These are phyloP conservation scores for Amanita polypyramis DNA, from an alignment of 768 basidiomycete species.

Conservation along the genomic window DNA sequence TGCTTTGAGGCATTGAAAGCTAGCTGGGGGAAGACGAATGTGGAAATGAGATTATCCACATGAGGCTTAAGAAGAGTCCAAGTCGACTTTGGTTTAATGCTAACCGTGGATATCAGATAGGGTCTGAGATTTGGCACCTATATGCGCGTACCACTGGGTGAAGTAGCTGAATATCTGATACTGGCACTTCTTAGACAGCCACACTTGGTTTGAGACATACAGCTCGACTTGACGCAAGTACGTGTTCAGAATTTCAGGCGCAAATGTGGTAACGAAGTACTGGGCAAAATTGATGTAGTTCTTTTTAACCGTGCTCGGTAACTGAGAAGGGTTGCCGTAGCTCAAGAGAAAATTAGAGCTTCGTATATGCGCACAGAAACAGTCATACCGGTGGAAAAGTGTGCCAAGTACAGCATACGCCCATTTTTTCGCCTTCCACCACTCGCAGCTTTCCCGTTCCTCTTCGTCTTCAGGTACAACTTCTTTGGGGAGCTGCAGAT, in stretches of 20 bases:
- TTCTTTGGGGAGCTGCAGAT: constrained; percentile 53
- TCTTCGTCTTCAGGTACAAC: constrained; percentile 64
- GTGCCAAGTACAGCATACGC: constrained; percentile 73
- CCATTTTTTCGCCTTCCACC: constrained; percentile 96
- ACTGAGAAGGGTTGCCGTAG: constrained; percentile 82
- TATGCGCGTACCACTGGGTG: constrained; percentile 63
- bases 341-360: constrained; percentile 21
- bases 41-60: constrained; percentile 64
- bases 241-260: constrained; percentile 78
- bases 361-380: not conserved
- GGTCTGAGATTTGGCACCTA: not conserved
- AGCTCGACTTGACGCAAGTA: constrained; percentile 67
- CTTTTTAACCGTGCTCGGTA: constrained; percentile 59
- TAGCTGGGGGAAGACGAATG: constrained; percentile 80
- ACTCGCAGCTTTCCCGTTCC: constrained; percentile 67
- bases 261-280: constrained; percentile 69
- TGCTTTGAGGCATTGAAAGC: constrained; percentile 62
- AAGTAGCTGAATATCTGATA: constrained; percentile 81
- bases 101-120: constrained; percentile 17
- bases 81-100: constrained; percentile 89
- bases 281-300: constrained; percentile 65
- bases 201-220: constrained; percentile 61
- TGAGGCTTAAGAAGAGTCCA: constrained; percentile 85
- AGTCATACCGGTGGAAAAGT: constrained; percentile 58
- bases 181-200: constrained; percentile 77